Conservation (phyloP, 441 rosid genomes). For the Adansonia gregorii region DNA sequence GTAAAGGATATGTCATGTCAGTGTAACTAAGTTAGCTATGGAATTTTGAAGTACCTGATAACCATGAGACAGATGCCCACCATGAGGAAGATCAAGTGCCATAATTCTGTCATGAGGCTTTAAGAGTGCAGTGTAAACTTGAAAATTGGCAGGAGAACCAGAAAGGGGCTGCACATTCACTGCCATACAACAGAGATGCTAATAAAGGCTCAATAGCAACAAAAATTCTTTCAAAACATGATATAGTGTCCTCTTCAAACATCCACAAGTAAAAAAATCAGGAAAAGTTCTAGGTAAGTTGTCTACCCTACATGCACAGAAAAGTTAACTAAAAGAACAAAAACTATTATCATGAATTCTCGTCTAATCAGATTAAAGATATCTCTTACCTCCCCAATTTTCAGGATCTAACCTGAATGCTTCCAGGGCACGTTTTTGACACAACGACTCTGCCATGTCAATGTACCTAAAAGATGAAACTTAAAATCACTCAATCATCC, state of each 20-base stretch:
- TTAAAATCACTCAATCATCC: constrained; percentile 21
- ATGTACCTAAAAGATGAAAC: constrained; percentile 61
- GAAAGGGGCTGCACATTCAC: constrained; percentile 96
- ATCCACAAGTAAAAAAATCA: neutral
- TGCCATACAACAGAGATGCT: constrained; percentile 47
- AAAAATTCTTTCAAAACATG: neutral
- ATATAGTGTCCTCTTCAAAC: neutral
- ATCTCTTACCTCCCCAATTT: constrained; percentile 86
- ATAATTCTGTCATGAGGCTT: constrained; percentile 98
- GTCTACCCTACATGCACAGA: too few species aligned
- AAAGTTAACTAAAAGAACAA: neutral
- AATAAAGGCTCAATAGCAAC: constrained; percentile 4
- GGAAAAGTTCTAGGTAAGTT: too few species aligned
- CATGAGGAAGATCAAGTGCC: constrained; percentile 99
- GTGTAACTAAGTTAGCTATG: constrained; percentile 30
- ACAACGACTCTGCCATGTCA: constrained; percentile 90
- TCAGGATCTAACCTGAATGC: constrained; percentile 88
- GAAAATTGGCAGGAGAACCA: constrained; percentile 98
- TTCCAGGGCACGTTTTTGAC: constrained; percentile 90
- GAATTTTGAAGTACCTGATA: constrained; percentile 69
- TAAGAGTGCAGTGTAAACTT: constrained; percentile 88
- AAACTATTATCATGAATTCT: neutral
- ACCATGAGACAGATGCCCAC: constrained; percentile 99
- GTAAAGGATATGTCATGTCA: constrained; percentile 20
- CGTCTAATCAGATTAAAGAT: neutral